Percentiles rank a stretch among this genome's conserved stretches.
These are phyloP conservation scores for Colletotrichum destructivum DNA, from an alignment of 2,329 filamentous ascomycete genomes.

Conservation along the genomic window DNA sequence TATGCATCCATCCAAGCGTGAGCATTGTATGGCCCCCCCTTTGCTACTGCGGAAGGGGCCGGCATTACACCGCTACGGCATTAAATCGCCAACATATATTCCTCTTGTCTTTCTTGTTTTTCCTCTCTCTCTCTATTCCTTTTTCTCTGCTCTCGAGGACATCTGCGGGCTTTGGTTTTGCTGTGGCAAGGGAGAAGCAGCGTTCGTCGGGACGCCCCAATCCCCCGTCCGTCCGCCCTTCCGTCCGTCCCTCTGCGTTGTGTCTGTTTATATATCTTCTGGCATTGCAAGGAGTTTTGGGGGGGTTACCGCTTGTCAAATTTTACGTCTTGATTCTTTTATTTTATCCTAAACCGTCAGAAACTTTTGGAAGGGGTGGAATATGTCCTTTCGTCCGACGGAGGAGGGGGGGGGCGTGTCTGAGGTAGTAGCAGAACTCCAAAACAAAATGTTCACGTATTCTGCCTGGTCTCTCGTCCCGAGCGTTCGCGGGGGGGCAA, in stretches of 20 bases:
- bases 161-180: too few species aligned
- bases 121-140: too few species aligned
- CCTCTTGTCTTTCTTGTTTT: neutral
- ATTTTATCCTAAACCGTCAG: neutral
- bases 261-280: neutral
- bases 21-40: neutral
- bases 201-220: neutral
- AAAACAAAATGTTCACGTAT: too few species aligned
- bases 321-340: neutral
- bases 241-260: too few species aligned
- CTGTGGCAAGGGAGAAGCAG: neutral
- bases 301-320: too few species aligned
- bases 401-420: too few species aligned
- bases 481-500: too few species aligned
- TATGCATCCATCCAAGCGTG: neutral
- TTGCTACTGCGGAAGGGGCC: neutral
- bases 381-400: too few species aligned
- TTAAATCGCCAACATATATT: neutral
- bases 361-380: too few species aligned
- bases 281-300: slow-evolving; percentile 42
- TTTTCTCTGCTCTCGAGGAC: neutral
- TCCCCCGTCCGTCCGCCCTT: neutral
- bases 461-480: too few species aligned
- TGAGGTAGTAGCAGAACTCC: too few species aligned
- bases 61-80: neutral